Percentiles rank a stretch among this genome's conserved stretches.
Conservation (phyloP, 2,329 filamentous ascomycete species). For the Colletotrichum lupini region DNA sequence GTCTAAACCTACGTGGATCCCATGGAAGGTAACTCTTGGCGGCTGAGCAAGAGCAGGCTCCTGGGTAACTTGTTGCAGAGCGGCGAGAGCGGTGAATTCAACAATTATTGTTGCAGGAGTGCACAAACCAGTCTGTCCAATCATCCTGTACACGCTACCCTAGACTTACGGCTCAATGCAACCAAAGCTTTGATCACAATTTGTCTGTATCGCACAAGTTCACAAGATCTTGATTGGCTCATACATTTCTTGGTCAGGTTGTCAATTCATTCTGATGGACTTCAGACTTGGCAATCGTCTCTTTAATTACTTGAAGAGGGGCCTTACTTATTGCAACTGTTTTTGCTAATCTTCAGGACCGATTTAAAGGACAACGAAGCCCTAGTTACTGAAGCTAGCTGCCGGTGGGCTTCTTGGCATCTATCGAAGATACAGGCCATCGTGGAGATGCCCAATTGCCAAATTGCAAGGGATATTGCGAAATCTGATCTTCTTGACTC, state of each 20-base stretch:
- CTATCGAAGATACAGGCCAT: background rate
- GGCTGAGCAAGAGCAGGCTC: background rate
- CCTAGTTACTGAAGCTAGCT: background rate
- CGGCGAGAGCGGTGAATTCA: background rate
- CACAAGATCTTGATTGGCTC: background rate
- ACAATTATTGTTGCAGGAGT: background rate
- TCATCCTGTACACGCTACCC: background rate
- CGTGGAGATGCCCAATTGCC: background rate
- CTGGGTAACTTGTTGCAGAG: background rate
- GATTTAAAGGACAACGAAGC: background rate
- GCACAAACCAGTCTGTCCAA: background rate
- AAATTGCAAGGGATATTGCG: background rate
- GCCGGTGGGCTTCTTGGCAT: background rate
- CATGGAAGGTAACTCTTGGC: background rate
- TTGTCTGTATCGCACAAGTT: background rate
- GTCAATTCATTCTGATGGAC: background rate
- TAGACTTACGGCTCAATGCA: conserved; percentile 1
- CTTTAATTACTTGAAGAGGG: background rate
- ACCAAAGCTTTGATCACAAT: conserved; percentile 1
- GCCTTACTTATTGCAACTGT: background rate
- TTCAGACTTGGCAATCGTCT: background rate
- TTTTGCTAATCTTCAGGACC: background rate
- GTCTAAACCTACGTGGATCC: background rate
- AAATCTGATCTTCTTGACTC: background rate
- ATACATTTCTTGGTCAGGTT: background rate